Evolutionary conservation across 2,329 filamentous ascomycete species (phyloP).

Genomic region (Xylariaceae sp.): DNA sequence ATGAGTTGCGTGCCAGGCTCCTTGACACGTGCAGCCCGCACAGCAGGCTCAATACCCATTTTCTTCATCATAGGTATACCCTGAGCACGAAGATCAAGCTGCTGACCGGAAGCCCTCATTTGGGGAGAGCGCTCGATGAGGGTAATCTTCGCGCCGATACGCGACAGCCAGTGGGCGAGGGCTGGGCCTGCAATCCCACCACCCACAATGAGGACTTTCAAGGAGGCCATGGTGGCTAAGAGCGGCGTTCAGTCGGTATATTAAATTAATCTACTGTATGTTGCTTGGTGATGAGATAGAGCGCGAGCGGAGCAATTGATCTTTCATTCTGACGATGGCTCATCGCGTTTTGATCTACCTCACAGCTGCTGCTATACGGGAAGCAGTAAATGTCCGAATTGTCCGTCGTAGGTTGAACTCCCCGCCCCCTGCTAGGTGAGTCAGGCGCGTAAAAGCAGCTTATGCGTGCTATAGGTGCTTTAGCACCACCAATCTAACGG

Average conservation of each 20-base stretch:
- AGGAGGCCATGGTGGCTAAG: constrained; percentile 33
- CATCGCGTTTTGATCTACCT: too few relatives aligned
- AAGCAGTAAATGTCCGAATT: too few relatives aligned
- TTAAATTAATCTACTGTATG: too few relatives aligned
- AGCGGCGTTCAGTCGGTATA: constrained; percentile 4
- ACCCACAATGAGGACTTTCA: constrained; percentile 47
- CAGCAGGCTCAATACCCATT: constrained; percentile 46
- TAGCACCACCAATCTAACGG: too few relatives aligned
- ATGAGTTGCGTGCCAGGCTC: constrained; percentile 50
- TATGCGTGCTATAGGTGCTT: too few relatives aligned
- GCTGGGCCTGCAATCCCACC: constrained; percentile 48
- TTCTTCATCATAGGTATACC: constrained; percentile 48
- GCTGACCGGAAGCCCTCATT: constrained; percentile 48
- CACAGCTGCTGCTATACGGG: too few relatives aligned
- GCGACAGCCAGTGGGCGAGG: constrained; percentile 51
- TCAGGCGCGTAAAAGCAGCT: too few relatives aligned
- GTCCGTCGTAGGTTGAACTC: too few relatives aligned
- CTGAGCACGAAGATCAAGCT: constrained; percentile 51
- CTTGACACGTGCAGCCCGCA: constrained; percentile 44
- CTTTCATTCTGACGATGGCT: too few relatives aligned
- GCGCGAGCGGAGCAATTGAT: too few relatives aligned
- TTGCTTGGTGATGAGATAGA: too few relatives aligned
- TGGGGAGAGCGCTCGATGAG: constrained; percentile 49
- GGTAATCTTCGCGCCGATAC: constrained; percentile 42
- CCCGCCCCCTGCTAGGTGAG: too few relatives aligned